Evolutionary conservation across 192 early-diverging fungal genomes (phyloP).

Genomic region (Diversispora epigaea): DNA sequence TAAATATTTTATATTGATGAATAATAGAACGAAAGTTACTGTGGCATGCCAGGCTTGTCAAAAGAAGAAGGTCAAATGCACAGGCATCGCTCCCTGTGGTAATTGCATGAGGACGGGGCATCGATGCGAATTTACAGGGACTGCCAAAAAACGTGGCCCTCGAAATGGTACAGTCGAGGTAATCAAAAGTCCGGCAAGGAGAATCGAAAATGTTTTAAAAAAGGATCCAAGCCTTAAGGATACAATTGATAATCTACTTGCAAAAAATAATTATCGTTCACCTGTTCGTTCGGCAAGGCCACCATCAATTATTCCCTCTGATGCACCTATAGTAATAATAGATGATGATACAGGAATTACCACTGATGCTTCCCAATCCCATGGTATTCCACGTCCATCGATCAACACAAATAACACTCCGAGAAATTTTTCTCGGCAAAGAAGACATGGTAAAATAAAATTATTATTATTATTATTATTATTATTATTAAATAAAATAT

Average conservation of each 20-base stretch:
- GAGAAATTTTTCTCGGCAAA: background rate
- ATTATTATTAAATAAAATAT: too few relatives aligned
- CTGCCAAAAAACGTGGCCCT: constrained; percentile 14
- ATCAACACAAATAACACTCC: background rate
- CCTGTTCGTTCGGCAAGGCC: background rate
- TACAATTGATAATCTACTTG: background rate
- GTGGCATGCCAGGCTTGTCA: constrained; percentile 16
- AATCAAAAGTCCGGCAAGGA: constrained; percentile 8
- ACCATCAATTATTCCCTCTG: background rate
- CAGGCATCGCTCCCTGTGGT: background rate
- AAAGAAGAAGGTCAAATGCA: constrained; percentile 13
- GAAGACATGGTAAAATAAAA: constrained; percentile 4
- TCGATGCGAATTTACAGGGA: constrained; percentile 1
- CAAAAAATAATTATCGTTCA: background rate
- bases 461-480: background rate
- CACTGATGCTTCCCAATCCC: background rate
- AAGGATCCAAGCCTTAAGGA: background rate
- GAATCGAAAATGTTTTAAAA: background rate
- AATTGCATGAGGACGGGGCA: background rate
- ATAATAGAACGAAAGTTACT: constrained; percentile 4
- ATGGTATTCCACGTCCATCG: background rate
- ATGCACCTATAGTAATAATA: background rate
- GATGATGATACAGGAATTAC: background rate
- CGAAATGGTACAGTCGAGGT: background rate
- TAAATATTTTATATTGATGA: background rate